Percentiles rank a stretch among this genome's conserved stretches.
Evolutionary conservation across 2,329 filamentous ascomycete species (phyloP).

Genomic region (Annulohypoxylon truncatum): DNA sequence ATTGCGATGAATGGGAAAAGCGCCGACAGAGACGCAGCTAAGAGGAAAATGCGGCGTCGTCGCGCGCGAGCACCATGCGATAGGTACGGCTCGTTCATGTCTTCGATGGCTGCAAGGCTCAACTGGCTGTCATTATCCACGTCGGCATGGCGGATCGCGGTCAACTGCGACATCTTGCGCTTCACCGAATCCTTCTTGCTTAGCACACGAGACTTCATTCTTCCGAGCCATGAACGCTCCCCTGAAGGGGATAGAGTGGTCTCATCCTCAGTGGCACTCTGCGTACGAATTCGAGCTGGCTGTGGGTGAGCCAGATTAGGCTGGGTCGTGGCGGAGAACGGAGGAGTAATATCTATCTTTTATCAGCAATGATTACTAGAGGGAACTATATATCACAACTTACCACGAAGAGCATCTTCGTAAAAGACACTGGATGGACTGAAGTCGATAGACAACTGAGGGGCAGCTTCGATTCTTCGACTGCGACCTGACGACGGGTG

Average conservation of each 20-base stretch:
- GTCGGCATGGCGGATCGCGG: neutral
- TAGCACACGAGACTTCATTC: neutral
- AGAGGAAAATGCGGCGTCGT: slow-evolving; percentile 54
- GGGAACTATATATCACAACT: neutral
- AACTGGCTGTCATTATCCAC: slow-evolving; percentile 18
- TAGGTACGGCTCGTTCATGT: slow-evolving; percentile 32
- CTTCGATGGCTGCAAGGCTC: slow-evolving; percentile 7
- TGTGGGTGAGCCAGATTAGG: neutral
- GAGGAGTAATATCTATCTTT: slow-evolving; percentile 25
- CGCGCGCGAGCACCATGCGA: slow-evolving; percentile 47
- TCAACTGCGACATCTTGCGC: neutral
- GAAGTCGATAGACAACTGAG: slow-evolving; percentile 28
- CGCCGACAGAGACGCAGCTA: slow-evolving; percentile 54
- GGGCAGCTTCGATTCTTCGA: neutral
- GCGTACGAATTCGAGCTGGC: neutral
- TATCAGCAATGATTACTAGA: slow-evolving; percentile 7
- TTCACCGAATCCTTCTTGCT: neutral
- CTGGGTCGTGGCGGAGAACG: slow-evolving; percentile 15
- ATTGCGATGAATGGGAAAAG: slow-evolving; percentile 62
- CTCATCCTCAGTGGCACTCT: neutral
- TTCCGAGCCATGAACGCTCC: neutral
- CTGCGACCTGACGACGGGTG: neutral
- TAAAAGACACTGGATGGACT: slow-evolving; percentile 14
- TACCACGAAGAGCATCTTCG: slow-evolving; percentile 28
- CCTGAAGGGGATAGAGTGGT: neutral